Conservation (phyloP, 2,329 filamentous ascomycete species). For the Aspergillus fumigatus region DNA sequence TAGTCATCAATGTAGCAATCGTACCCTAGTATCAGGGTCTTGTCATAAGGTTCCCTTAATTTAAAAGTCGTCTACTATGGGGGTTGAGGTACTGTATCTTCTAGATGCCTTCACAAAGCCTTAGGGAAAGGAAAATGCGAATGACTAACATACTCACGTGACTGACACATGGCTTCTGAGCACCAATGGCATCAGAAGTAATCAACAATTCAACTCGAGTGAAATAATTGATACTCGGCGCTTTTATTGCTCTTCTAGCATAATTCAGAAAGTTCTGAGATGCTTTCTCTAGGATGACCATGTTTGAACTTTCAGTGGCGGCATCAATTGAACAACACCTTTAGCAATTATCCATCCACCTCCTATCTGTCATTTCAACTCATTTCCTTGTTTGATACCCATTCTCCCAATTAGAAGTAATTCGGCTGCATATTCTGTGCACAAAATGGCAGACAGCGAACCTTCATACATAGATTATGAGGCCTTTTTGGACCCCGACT, state of each 20-base stretch:
- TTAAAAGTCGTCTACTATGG: not conserved
- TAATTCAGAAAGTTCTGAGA: not conserved
- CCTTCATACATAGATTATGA: constrained; percentile 95
- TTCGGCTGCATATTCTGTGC: not conserved
- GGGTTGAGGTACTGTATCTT: too few species aligned
- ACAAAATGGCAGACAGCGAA: constrained; percentile 34
- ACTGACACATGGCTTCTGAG: not conserved
- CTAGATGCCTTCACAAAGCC: not conserved
- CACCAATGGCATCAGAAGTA: not conserved
- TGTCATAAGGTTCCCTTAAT: not conserved
- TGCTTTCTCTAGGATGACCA: not conserved
- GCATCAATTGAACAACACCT: not conserved
- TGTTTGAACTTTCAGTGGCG: not conserved
- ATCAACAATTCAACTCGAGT: not conserved
- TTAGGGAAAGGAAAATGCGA: not conserved
- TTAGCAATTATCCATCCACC: not conserved
- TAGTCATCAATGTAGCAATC: not conserved
- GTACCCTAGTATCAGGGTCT: not conserved
- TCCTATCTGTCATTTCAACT: not conserved
- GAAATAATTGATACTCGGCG: not conserved
- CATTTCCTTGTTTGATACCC: not conserved
- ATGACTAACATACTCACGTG: not conserved
- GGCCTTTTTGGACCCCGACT: constrained; percentile 76
- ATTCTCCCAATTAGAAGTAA: not conserved
- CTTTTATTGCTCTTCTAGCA: not conserved